phyloP scores from a whole-genome alignment of 2,329 filamentous ascomycete species.

The Trichoderma endophyticum region DNA sequence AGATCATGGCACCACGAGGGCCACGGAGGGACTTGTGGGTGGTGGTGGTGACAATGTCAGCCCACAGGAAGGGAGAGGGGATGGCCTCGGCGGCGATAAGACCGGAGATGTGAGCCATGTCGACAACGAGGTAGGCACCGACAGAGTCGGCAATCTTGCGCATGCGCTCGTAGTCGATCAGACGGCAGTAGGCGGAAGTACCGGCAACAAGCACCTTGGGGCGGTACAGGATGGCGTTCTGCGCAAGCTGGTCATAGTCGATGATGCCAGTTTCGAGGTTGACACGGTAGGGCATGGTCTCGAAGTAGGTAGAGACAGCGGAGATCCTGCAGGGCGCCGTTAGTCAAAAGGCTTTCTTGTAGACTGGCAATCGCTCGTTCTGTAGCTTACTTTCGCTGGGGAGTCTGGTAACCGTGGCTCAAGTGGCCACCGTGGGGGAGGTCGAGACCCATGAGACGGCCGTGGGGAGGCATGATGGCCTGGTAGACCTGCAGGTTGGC shows the following conservation, averaged over 20 bases:
- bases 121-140: constrained; percentile 90
- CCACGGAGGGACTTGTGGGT: constrained; percentile 99
- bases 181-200: constrained; percentile 95
- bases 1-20: constrained; percentile 98
- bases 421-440: constrained; percentile 92
- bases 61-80: constrained; percentile 85
- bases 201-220: constrained; percentile 95
- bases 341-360: background rate
- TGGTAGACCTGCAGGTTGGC: constrained; percentile 99
- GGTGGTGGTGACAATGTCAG: constrained; percentile 96
- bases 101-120: constrained; percentile 99
- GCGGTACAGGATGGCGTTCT: constrained; percentile 86
- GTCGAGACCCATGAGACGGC: constrained; percentile 94
- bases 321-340: constrained; percentile 64
- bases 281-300: constrained; percentile 95
- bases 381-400: constrained; percentile 72
- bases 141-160: constrained; percentile 91
- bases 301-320: constrained; percentile 96
- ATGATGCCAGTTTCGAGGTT: constrained; percentile 89
- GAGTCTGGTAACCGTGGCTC: constrained; percentile 96
- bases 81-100: constrained; percentile 91
- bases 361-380: background rate
- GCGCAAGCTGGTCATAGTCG: constrained; percentile 90
- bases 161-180: constrained; percentile 97
- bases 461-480: constrained; percentile 92